Percentiles rank a stretch among this genome's conserved stretches.
Evolutionary conservation across 306 rosid genomes (phyloP).

Genomic region (Acacia melanoxylon): DNA sequence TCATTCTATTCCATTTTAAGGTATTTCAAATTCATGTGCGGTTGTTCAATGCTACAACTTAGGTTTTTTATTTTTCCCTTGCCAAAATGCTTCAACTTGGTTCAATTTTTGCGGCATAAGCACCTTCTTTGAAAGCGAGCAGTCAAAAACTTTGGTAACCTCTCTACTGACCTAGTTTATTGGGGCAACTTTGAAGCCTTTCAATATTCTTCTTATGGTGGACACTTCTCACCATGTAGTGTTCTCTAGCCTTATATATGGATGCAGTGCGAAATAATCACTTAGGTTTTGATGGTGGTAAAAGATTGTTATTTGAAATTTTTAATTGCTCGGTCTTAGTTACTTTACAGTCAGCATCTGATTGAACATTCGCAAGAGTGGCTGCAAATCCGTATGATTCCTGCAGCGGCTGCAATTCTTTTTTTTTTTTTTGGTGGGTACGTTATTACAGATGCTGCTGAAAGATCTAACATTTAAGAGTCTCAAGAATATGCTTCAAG

Average conservation of each 20-base stretch:
- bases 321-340: not conserved
- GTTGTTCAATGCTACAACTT: not conserved
- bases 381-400: not conserved
- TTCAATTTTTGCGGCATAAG: not conserved
- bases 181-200: not conserved
- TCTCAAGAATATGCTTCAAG: not conserved
- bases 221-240: not conserved
- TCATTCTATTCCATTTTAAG: not conserved
- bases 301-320: not conserved
- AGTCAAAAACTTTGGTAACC: not conserved
- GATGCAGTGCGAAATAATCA: constrained; percentile 4
- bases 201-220: constrained; percentile 3
- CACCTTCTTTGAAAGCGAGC: not conserved
- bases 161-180: not conserved
- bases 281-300: not conserved
- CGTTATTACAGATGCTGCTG: not conserved
- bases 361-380: not conserved
- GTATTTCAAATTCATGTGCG: not conserved
- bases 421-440: not conserved
- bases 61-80: too few relatives aligned
- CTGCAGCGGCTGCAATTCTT: not conserved
- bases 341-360: not conserved
- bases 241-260: not conserved
- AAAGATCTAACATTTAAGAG: not conserved
- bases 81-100: not conserved